Percentiles rank a stretch among this genome's conserved stretches.
Evolutionary conservation across 768 basidiomycete genomes (phyloP).

Genomic region (Omphalotus guepiniiformis): DNA sequence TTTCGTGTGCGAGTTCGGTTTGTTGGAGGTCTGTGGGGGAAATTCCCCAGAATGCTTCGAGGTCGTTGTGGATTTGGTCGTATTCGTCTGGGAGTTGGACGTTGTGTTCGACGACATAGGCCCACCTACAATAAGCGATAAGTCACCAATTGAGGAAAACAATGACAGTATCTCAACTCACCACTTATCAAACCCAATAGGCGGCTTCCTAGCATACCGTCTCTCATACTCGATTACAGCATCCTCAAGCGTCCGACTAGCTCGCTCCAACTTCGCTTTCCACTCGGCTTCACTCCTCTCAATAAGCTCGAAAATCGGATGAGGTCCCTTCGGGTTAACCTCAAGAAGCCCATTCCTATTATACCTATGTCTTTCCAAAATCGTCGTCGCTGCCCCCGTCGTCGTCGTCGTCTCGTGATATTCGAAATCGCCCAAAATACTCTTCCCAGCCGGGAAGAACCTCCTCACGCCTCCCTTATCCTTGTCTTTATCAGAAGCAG

Average conservation of each 20-base stretch:
- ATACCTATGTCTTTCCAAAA: constrained; percentile 18
- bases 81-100: constrained; percentile 87
- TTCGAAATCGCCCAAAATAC: no score
- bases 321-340: constrained; percentile 37
- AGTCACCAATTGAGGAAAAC: neutral
- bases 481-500: no score
- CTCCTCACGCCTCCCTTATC: no score
- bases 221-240: constrained; percentile 75
- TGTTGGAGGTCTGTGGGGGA: constrained; percentile 35
- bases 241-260: constrained; percentile 70
- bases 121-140: constrained; percentile 33
- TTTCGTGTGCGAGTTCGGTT: constrained; percentile 30
- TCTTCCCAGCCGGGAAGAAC: no score
- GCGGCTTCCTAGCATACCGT: constrained; percentile 75
- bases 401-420: no score
- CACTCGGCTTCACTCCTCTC: constrained; percentile 65
- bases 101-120: constrained; percentile 59
- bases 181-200: constrained; percentile 87
- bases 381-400: no score
- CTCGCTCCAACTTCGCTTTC: constrained; percentile 52
- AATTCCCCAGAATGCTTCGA: constrained; percentile 82
- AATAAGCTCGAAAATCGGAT: constrained; percentile 80
- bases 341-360: constrained; percentile 37
- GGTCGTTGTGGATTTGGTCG: constrained; percentile 65
- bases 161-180: constrained; percentile 36